phyloP scores from a whole-genome alignment of 2,329 filamentous ascomycete genomes.

The Beauveria australis region DNA sequence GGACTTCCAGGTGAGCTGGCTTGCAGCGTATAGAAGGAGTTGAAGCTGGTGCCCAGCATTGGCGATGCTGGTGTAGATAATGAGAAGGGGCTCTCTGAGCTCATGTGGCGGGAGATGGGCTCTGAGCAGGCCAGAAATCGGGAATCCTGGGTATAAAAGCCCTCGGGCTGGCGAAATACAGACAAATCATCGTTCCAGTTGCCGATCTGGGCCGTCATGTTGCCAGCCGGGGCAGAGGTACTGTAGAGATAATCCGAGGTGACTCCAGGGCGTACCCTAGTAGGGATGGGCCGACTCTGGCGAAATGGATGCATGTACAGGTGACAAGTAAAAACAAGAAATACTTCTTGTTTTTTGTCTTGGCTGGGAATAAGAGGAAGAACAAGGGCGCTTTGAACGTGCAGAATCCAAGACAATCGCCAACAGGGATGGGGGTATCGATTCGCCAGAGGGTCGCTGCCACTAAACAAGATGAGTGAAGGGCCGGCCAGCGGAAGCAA shows the following conservation, averaged over 20 bases:
- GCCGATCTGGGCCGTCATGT: neutral
- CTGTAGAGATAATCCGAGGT: constrained; percentile 1
- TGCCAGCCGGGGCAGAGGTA: constrained; percentile 5
- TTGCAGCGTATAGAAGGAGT: constrained; percentile 15
- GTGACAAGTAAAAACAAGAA: neutral
- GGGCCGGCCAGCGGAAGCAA: neutral
- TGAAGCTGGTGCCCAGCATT: constrained; percentile 10
- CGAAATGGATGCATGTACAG: constrained; percentile 8
- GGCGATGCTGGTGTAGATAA: constrained; percentile 22
- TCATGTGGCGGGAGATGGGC: constrained; percentile 20
- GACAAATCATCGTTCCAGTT: neutral
- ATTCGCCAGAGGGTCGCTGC: neutral
- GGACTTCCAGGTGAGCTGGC: constrained; percentile 9
- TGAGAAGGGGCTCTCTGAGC: constrained; percentile 22
- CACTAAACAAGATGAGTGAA: neutral
- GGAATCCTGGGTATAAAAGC: neutral
- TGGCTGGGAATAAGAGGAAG: neutral
- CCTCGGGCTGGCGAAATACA: neutral
- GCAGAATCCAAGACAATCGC: neutral
- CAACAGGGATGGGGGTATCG: neutral
- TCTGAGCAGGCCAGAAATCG: constrained; percentile 10
- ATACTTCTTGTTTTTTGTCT: neutral
- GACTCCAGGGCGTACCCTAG: neutral
- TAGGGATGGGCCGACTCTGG: constrained; percentile 5
- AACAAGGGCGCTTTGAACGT: neutral